These are phyloP conservation scores for Penicillium sp. DNA, from an alignment of 2,329 filamentous ascomycete species.

Conservation along the genomic window DNA sequence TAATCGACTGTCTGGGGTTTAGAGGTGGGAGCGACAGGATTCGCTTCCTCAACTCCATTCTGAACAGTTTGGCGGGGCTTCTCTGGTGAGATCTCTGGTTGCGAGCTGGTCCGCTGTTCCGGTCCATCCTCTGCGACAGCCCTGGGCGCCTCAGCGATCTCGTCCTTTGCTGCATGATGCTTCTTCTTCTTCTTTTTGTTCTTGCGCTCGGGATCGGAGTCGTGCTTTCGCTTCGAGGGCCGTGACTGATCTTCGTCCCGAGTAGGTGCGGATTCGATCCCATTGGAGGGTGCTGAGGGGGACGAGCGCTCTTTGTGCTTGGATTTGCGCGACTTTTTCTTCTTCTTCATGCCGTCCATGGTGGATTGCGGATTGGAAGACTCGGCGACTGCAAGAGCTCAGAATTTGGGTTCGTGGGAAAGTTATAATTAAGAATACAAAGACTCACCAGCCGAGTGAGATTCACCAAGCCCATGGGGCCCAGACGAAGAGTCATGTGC, in stretches of 20 bases:
- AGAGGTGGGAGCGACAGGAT: not conserved
- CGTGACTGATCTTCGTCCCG: constrained; percentile 10
- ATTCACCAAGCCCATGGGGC: not conserved
- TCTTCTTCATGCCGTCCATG: constrained; percentile 2
- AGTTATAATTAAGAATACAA: not conserved
- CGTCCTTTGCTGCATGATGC: constrained; percentile 8
- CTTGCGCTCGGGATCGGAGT: constrained; percentile 10
- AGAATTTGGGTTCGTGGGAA: not conserved
- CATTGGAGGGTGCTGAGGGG: constrained; percentile 1
- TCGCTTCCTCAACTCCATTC: not conserved
- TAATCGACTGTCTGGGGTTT: not conserved
- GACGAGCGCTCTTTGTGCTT: not conserved
- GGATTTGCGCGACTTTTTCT: constrained; percentile 7
- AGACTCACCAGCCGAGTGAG: constrained; percentile 1
- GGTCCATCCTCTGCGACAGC: not conserved
- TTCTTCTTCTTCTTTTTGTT: constrained; percentile 8
- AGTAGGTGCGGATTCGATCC: not conserved
- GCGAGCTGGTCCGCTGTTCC: not conserved
- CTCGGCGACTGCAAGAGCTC: constrained; percentile 2
- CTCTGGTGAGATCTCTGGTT: not conserved
- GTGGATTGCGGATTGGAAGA: not conserved
- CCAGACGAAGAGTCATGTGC: not conserved
- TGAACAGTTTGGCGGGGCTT: not conserved
- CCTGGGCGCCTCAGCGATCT: not conserved
- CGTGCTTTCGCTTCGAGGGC: constrained; percentile 28